Base-by-base conservation (phyloP, 805 yeast species). In the Nakazawaea wickerhamii region DNA sequence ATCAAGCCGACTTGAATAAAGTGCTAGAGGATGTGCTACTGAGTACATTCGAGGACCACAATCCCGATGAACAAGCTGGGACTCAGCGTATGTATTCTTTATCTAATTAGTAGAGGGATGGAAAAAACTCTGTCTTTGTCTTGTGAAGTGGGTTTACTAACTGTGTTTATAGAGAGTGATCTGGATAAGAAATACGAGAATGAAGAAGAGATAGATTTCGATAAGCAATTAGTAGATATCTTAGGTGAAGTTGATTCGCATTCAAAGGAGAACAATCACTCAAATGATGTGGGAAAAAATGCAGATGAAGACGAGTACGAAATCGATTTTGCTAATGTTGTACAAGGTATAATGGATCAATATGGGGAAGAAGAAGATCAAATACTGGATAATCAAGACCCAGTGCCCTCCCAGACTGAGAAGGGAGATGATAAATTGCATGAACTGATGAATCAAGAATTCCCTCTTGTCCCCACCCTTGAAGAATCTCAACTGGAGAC, bases 291-390 rank as follows among this genome's bases (percentile, higher is more conserved):
- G 21, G 33, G 17, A 11, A 18, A 28, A 11, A 13, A 7, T 11
- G 10, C 22, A 19, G 33, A 36, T 17, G 40, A 27, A 14, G 27
- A 23, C 11, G 40, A 36, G 13, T 41, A 41, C 21, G 36, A 36
- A 20, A 30, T 41, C 18, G 44, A 41, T 25, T 41, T 41, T 36
- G 44, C 44, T 20, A 41, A 36, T 25, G 40, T 41, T 11, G 44
- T 41, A 14, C 44, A 30, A 25, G 40, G 40, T 4, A 36, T 41
- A 13, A 36, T 41, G 36, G 40, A 41, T 17, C 44, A 41, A 5
- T 36, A 36, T 31, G 40, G 27, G 4, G 37, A 41, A 15, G 36
- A 34, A n/a, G 44, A 34, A 22, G 7, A 14, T 7, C 31, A 33
- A 20, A 13, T 26, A 13, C 19, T 19, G 9, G 27, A 13, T n/a